phyloP scores from a whole-genome alignment of 2,329 filamentous ascomycete species.

The Diaporthe sp. region DNA sequence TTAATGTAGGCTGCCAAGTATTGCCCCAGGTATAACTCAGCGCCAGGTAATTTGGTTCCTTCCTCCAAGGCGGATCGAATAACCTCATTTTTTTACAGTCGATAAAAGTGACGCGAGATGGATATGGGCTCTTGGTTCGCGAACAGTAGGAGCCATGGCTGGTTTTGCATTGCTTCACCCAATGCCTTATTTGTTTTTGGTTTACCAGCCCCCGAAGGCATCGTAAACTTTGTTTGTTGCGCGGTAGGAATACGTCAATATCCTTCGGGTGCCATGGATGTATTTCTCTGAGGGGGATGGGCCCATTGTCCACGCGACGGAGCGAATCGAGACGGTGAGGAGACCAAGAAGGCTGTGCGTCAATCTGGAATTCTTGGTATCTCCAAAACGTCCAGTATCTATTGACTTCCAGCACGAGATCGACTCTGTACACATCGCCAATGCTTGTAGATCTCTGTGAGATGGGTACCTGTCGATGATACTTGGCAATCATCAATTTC shows the following conservation, averaged over 20 bases:
- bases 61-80: background rate
- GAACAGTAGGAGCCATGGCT: background rate
- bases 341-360: too few relatives aligned
- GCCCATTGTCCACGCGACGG: too few relatives aligned
- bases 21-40: slow-evolving; percentile 46
- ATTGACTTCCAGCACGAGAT: too few relatives aligned
- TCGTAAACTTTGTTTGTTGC: background rate
- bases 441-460: too few relatives aligned
- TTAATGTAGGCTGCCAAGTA: background rate
- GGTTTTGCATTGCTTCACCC: background rate
- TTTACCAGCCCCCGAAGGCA: background rate
- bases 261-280: background rate
- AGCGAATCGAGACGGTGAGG: too few relatives aligned
- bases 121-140: background rate
- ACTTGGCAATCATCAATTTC: too few relatives aligned
- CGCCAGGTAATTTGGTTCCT: background rate
- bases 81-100: background rate
- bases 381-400: too few relatives aligned
- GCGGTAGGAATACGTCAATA: background rate
- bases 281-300: too few relatives aligned
- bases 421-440: too few relatives aligned
- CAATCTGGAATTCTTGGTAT: too few relatives aligned
- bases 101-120: background rate
- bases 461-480: too few relatives aligned
- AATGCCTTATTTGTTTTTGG: background rate